A percentile compares a stretch with the other conserved stretches of the same genome.
phyloP scores from a whole-genome alignment of 371 early-diverging fungal genomes.

The Dichotomocladium elegans region DNA sequence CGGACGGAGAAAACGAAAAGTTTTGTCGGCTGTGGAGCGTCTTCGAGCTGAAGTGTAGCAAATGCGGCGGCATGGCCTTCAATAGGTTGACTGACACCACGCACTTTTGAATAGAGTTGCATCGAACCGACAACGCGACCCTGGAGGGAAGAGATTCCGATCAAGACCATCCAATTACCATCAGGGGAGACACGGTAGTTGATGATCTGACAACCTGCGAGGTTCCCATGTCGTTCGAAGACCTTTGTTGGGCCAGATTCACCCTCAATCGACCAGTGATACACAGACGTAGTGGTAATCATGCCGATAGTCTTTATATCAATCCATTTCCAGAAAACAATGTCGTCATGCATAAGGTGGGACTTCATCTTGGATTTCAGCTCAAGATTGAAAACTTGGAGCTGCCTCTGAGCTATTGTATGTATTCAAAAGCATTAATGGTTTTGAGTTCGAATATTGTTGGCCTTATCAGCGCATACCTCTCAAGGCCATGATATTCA shows the following conservation, averaged over 20 bases:
- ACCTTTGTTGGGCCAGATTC: conserved; percentile 81
- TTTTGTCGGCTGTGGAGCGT: conserved; percentile 72
- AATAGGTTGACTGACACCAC: conserved; percentile 90
- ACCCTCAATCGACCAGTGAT: conserved; percentile 97
- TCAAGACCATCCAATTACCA: conserved; percentile 90
- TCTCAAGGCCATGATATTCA: conserved; percentile 94
- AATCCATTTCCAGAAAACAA: conserved; percentile 97
- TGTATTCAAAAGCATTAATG: neutral
- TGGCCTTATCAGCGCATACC: conserved; percentile 42
- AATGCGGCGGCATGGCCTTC: conserved; percentile 98
- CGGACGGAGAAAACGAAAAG: conserved; percentile 93
- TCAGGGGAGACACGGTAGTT: conserved; percentile 88
- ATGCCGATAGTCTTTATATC: conserved; percentile 84
- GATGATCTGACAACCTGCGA: conserved; percentile 90
- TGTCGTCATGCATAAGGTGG: conserved; percentile 88
- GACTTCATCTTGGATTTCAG: conserved; percentile 93
- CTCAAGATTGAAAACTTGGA: conserved; percentile 97
- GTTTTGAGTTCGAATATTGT: neutral
- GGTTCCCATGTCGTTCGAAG: conserved; percentile 87
- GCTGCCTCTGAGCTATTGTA: conserved; percentile 73
- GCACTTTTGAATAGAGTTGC: conserved; percentile 93
- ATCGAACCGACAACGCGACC: conserved; percentile 92
- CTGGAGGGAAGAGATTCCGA: conserved; percentile 90
- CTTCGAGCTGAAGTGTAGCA: conserved; percentile 84
- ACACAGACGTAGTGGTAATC: conserved; percentile 86